Conservation (phyloP, 768 basidiomycete genomes). For the Mycena galericulata region DNA sequence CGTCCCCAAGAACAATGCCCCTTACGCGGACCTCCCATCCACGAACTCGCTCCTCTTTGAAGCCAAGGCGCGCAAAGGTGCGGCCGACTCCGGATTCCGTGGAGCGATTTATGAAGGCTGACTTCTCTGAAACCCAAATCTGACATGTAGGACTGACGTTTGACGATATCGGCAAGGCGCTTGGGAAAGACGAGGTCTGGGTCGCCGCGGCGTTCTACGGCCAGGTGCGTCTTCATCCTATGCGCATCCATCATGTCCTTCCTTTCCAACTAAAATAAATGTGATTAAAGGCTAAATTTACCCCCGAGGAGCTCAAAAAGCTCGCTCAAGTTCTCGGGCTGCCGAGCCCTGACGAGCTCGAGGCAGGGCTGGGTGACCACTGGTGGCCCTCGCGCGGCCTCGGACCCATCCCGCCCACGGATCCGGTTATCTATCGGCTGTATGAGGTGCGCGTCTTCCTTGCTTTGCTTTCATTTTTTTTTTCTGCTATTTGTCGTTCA, state of each 20-base stretch:
- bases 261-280: too few relatives aligned
- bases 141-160: constrained; percentile 68
- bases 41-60: constrained; percentile 65
- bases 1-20: constrained; percentile 55
- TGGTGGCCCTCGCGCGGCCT: constrained; percentile 85
- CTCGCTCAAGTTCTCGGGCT: constrained; percentile 66
- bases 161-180: constrained; percentile 71
- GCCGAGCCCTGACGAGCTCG: constrained; percentile 48
- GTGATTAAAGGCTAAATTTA: constrained; percentile 72
- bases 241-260: too few relatives aligned
- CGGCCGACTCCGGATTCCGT: neutral
- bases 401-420: constrained; percentile 78
- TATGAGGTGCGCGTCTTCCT: constrained; percentile 79
- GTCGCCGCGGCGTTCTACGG: constrained; percentile 86
- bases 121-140: neutral
- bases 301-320: constrained; percentile 65
- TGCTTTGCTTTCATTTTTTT: neutral
- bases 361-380: constrained; percentile 64
- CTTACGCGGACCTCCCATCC: constrained; percentile 65
- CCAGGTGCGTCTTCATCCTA: constrained; percentile 70
- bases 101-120: too few relatives aligned
- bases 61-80: constrained; percentile 77
- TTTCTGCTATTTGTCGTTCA: too few relatives aligned
- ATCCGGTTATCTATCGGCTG: constrained; percentile 85
- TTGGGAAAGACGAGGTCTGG: constrained; percentile 85